phyloP scores from a whole-genome alignment of 164 flowering plant species.

The Vitis vinifera region ASM3070453v1 NC_081822.1:36362501-36363000 shows the following conservation, averaged over 20 bases:
- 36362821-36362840: not conserved
- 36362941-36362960: no score
- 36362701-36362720: conserved; percentile 17
- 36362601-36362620: conserved; percentile 20
- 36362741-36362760: conserved; percentile 6
- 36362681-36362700: conserved; percentile 22
- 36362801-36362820: conserved; percentile 2
- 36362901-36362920: not conserved
- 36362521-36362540: conserved; percentile 22
- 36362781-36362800: not conserved
- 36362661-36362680: conserved; percentile 15
- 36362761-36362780: conserved; percentile 9
- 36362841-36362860: conserved; percentile 5
- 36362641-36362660: conserved; percentile 8
- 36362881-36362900: not conserved
- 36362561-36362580: conserved; percentile 23
- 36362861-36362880: not conserved
- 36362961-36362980: no score
- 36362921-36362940: not conserved
- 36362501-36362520: conserved; percentile 17
- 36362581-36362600: conserved; percentile 10
- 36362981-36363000: no score
- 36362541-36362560: conserved; percentile 23
- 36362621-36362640: conserved; percentile 25
- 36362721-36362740: conserved; percentile 13